Evolutionary conservation across 176 grass and related monocot species (phyloP), one percentile per base, ranked within the genome.

Genomic region (Zoysia japonica): DNA sequence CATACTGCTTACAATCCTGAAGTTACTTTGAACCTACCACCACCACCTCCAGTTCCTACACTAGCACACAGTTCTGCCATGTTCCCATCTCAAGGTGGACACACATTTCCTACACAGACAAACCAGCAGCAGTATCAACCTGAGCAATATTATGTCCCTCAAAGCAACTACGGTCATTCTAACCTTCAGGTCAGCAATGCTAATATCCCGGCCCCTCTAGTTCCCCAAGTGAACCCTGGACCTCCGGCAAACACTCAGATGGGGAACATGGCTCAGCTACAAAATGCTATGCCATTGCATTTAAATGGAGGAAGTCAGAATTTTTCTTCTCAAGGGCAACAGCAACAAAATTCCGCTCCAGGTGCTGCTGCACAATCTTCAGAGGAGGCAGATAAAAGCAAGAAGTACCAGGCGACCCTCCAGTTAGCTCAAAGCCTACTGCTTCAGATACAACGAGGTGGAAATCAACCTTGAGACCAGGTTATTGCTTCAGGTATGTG

Each of bases 341-440:
- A 87, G 16, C 87, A 83, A 17, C 87, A 80, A 17, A 61, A 81
- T 87, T 68, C 74, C 40, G 70, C 75, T 63, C 56, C 92, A 56
- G 71, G 83, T 85, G 64, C 83, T 85, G 64, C 83, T 79, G 66
- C 74, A 41, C 85, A 82, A 72, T 71, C 81, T 77, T 78, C 85
- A 9, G 83, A 77, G 0, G 96, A 99, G 88, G 89, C 78, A 48
- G 92, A 99, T 76, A 94, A 91, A 91, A 95, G 89, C 76, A 91
- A 93, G 81, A 83, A 89, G 62, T 95, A 95, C 69, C 90, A 93
- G 54, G 88, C 96, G 9, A 99, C 96, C 51, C 96, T 99, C 36
- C 86, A 95, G 53, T 89, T 99, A 81, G 96, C 96, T 68, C 92
- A 91, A 59, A 91, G 63, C 59, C 88, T 99, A 76, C 83, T 95